Percentiles rank a stretch among this genome's conserved stretches.
phyloP scores from a whole-genome alignment of 2,329 filamentous ascomycete genomes.

The Aspergillus bombycis region DNA sequence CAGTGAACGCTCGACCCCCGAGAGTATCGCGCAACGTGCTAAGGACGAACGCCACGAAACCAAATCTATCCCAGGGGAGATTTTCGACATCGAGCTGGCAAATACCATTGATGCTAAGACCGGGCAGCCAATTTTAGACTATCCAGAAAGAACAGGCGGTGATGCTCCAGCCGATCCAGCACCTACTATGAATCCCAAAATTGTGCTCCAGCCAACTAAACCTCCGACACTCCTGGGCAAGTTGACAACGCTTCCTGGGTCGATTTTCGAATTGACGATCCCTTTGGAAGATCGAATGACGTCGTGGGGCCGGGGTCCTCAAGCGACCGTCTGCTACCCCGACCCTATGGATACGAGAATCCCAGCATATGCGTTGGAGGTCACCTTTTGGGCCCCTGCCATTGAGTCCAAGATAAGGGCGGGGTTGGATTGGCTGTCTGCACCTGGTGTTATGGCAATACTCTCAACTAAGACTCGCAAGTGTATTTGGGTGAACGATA shows the following conservation, averaged over 20 bases:
- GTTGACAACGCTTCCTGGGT: constrained; percentile 67
- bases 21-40: constrained; percentile 18
- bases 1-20: constrained; percentile 37
- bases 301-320: constrained; percentile 74
- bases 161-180: constrained; percentile 18
- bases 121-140: constrained; percentile 35
- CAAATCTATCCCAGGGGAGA: constrained; percentile 14
- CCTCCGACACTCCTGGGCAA: constrained; percentile 59
- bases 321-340: constrained; percentile 70
- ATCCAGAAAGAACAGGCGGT: constrained; percentile 21
- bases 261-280: constrained; percentile 66
- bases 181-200: constrained; percentile 11
- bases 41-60: constrained; percentile 9
- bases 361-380: constrained; percentile 78
- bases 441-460: constrained; percentile 65
- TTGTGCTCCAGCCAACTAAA: constrained; percentile 32
- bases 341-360: constrained; percentile 69
- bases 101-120: constrained; percentile 49
- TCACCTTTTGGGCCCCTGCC: constrained; percentile 72
- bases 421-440: constrained; percentile 58
- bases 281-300: constrained; percentile 68
- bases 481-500: constrained; percentile 77
- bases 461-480: constrained; percentile 78
- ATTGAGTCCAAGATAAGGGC: constrained; percentile 63
- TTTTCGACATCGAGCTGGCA: constrained; percentile 41